Evolutionary conservation across 176 grass and related monocot genomes (phyloP).

Genomic region (Aegilops tauschii): DNA sequence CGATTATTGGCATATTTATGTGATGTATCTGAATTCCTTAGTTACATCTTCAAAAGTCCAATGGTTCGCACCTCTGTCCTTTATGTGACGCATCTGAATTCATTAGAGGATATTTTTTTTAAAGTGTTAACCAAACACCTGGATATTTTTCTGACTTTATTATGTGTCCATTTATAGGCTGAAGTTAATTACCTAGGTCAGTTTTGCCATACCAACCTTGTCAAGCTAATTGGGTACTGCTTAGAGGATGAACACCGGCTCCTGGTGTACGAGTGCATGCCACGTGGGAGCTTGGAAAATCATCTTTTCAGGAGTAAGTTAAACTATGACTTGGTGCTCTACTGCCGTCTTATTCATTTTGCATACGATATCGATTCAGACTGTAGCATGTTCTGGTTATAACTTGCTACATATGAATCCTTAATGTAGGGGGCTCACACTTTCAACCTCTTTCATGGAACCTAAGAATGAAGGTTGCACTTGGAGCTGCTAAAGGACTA

Average conservation of each 20-base stretch:
- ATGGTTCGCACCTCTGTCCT: not conserved
- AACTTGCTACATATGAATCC: constrained; percentile 35
- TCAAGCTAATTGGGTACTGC: constrained; percentile 80
- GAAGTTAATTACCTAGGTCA: constrained; percentile 94
- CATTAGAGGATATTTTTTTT: not conserved
- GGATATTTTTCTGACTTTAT: constrained; percentile 16
- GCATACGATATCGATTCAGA: not conserved
- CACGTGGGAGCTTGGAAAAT: constrained; percentile 94
- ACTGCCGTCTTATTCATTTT: not conserved
- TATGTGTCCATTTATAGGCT: constrained; percentile 40
- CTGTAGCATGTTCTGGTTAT: not conserved
- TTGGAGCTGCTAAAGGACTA: constrained; percentile 84
- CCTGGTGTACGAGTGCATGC: constrained; percentile 92
- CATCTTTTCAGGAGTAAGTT: constrained; percentile 94
- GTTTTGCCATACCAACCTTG: constrained; percentile 86
- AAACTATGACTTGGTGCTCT: not conserved
- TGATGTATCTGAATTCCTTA: not conserved
- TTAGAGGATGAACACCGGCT: constrained; percentile 80
- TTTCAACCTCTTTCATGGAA: constrained; percentile 88
- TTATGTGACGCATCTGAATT: not conserved
- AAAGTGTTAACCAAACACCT: not conserved
- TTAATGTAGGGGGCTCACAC: constrained; percentile 63
- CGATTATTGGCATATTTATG: not conserved
- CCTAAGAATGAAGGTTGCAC: constrained; percentile 89
- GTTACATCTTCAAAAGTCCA: not conserved